Percentiles rank a stretch among this genome's conserved stretches.
Evolutionary conservation across 306 rosid genomes (phyloP).

Genomic region (Medicago ruthenica): DNA sequence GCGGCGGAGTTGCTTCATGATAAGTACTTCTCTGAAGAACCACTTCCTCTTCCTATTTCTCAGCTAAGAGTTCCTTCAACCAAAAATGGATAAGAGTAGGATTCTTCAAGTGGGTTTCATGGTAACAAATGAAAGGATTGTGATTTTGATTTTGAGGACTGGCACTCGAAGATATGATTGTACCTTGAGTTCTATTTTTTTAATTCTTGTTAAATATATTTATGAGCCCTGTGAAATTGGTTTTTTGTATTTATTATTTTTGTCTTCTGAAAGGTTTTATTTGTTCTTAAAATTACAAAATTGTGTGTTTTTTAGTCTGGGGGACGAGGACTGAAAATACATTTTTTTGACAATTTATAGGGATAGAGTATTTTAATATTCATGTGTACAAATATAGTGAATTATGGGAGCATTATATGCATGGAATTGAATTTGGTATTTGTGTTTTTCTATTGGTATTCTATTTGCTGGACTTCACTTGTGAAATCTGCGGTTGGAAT

Average conservation of each 20-base stretch:
- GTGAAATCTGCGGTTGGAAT: conserved; percentile 6
- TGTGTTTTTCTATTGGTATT: conserved; percentile 11
- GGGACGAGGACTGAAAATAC: background rate
- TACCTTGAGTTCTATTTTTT: conserved; percentile 13
- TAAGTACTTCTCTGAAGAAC: conserved; percentile 70
- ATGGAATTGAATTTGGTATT: conserved; percentile 25
- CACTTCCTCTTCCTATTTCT: conserved; percentile 70
- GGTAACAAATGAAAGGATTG: conserved; percentile 50
- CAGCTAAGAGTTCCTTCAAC: conserved; percentile 63
- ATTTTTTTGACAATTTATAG: background rate
- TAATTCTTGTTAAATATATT: background rate
- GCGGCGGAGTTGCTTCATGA: conserved; percentile 75
- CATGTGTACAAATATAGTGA: background rate
- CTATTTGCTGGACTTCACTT: conserved; percentile 28
- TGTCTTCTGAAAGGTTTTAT: background rate
- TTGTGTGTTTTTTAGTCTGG: background rate
- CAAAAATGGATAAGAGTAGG: conserved; percentile 50
- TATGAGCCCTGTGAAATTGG: background rate
- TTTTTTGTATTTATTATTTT: too few relatives aligned
- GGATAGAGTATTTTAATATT: background rate
- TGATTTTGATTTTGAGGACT: conserved; percentile 66
- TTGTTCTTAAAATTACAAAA: background rate
- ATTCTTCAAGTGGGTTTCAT: conserved; percentile 48
- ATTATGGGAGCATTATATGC: conserved; percentile 37
- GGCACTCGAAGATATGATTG: background rate